Conservation (phyloP, 768 basidiomycete species). For the Lactarius akahatsu region DNA sequence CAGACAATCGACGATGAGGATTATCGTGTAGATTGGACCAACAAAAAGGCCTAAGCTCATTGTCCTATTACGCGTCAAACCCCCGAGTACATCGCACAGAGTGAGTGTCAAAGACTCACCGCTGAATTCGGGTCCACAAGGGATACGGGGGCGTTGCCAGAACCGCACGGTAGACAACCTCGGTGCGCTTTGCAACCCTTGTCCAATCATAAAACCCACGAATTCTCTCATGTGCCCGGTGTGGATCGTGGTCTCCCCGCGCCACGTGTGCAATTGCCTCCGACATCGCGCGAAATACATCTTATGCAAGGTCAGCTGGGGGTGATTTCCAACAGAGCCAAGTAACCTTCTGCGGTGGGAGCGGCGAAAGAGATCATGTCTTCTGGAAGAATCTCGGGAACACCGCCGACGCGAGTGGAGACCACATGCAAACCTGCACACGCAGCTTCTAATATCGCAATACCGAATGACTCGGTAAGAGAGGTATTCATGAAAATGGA, state of each 20-base stretch:
- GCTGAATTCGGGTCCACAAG: slow-evolving; percentile 73
- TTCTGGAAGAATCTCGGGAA: slow-evolving; percentile 89
- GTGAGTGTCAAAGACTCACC: slow-evolving; percentile 45
- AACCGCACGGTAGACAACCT: slow-evolving; percentile 75
- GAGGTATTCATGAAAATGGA: slow-evolving; percentile 95
- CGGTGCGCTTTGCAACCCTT: slow-evolving; percentile 75
- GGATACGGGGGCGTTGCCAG: slow-evolving; percentile 59
- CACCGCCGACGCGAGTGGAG: slow-evolving; percentile 90
- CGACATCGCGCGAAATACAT: slow-evolving; percentile 79
- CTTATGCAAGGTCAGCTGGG: slow-evolving; percentile 41
- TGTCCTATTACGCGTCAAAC: slow-evolving; percentile 48
- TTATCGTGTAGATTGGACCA: slow-evolving; percentile 85
- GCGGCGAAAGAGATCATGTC: slow-evolving; percentile 96
- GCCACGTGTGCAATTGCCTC: slow-evolving; percentile 74
- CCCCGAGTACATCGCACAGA: slow-evolving; percentile 2
- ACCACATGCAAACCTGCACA: slow-evolving; percentile 94
- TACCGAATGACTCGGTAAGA: slow-evolving; percentile 94
- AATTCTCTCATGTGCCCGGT: slow-evolving; percentile 72
- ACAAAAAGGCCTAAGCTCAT: slow-evolving; percentile 76
- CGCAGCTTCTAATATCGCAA: slow-evolving; percentile 96
- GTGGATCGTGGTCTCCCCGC: slow-evolving; percentile 68
- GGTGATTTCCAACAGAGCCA: not conserved
- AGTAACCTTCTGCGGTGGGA: slow-evolving; percentile 86
- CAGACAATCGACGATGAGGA: slow-evolving; percentile 84
- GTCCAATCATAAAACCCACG: slow-evolving; percentile 86